Percentiles rank a stretch among this genome's conserved stretches.
Conservation (phyloP, 2,329 filamentous ascomycete species). For the Gnomoniopsis smithogilvyi region DNA sequence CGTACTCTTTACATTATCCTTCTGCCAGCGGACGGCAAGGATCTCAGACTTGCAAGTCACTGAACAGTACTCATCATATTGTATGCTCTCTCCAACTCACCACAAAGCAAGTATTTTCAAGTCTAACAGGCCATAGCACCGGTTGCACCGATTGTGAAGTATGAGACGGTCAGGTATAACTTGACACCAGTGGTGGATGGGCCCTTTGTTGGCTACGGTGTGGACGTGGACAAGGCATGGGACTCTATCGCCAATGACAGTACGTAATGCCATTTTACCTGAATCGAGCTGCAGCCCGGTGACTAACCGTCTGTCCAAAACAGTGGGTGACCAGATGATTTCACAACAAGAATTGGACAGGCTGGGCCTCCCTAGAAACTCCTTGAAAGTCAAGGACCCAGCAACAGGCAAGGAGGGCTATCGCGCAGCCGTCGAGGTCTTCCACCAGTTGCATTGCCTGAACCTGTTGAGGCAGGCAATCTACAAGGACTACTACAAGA, state of each 20-base stretch:
- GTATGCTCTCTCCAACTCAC: conserved; percentile 12
- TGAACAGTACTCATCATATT: conserved; percentile 40
- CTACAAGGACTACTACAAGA: conserved; percentile 45
- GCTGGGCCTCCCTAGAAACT: conserved; percentile 49
- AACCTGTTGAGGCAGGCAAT: conserved; percentile 46
- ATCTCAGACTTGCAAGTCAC: conserved; percentile 32
- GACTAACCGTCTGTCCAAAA: neutral
- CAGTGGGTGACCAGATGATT: conserved; percentile 61
- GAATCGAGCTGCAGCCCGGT: conserved; percentile 1
- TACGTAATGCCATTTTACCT: conserved; percentile 20
- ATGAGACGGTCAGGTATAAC: conserved; percentile 48
- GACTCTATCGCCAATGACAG: conserved; percentile 47
- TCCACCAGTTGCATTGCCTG: conserved; percentile 53
- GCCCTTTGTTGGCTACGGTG: conserved; percentile 52
- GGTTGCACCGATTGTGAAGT: conserved; percentile 43
- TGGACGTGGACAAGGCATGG: conserved; percentile 57
- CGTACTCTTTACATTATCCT: conserved; percentile 37
- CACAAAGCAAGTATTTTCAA: neutral
- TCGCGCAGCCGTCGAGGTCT: conserved; percentile 56
- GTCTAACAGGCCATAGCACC: conserved; percentile 36
- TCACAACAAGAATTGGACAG: conserved; percentile 49
- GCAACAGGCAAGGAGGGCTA: conserved; percentile 55
- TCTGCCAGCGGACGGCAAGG: conserved; percentile 34
- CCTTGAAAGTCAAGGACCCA: conserved; percentile 53
- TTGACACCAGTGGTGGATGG: conserved; percentile 43